Evolutionary conservation across 2,329 filamentous ascomycete genomes (phyloP).

Genomic region (Beauveria asiatica): DNA sequence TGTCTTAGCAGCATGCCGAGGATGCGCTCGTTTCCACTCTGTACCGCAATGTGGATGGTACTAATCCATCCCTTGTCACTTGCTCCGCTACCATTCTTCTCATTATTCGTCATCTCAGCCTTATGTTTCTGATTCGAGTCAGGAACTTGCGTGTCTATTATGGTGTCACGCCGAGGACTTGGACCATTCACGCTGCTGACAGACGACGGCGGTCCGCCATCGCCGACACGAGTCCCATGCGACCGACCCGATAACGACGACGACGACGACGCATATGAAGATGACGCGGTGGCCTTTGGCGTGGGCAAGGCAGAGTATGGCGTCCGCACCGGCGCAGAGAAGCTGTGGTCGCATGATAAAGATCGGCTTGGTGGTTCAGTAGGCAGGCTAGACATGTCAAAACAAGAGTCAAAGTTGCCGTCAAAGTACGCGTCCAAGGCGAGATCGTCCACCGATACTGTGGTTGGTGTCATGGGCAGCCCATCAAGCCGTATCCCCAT

Average conservation of each 20-base stretch:
- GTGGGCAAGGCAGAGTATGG: background rate
- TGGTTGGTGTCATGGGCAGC: background rate
- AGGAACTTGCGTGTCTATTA: background rate
- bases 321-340: background rate
- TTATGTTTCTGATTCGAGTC: too few species aligned
- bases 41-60: constrained; percentile 3
- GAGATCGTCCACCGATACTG: background rate
- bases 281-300: background rate
- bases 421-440: background rate
- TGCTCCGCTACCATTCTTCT: background rate
- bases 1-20: background rate
- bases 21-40: constrained; percentile 3
- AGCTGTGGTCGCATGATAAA: background rate
- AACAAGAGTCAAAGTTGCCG: background rate
- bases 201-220: background rate
- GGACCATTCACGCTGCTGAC: background rate
- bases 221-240: background rate
- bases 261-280: background rate
- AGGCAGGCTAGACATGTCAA: background rate
- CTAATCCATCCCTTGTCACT: background rate
- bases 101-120: too few species aligned
- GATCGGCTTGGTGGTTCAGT: background rate
- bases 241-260: background rate
- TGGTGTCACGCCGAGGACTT: background rate
- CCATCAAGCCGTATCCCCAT: background rate